Conservation (phyloP, 768 basidiomycete genomes). For the Lactarius quietus region DNA sequence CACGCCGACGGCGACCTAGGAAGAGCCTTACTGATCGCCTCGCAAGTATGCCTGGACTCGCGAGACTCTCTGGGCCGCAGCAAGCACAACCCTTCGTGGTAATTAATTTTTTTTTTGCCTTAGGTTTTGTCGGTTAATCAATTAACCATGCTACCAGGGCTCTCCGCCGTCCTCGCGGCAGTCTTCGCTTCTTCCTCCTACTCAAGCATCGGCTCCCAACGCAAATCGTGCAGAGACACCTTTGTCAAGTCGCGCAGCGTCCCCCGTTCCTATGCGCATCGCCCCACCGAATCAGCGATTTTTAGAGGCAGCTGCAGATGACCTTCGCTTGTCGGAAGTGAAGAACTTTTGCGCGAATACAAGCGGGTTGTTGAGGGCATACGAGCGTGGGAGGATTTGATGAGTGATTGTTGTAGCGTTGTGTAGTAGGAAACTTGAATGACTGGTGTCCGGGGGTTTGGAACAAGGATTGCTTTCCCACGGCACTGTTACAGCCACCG, state of each 20-base stretch:
- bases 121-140: slow-evolving; percentile 5
- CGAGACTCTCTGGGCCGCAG: slow-evolving; percentile 37
- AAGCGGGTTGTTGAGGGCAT: slow-evolving; percentile 70
- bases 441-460: slow-evolving; percentile 3
- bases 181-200: slow-evolving; percentile 38
- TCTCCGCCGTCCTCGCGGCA: slow-evolving; percentile 41
- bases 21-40: slow-evolving; percentile 81
- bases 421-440: not conserved
- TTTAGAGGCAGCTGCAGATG: slow-evolving; percentile 66
- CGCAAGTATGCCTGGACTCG: slow-evolving; percentile 65
- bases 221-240: slow-evolving; percentile 39
- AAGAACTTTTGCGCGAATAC: slow-evolving; percentile 78
- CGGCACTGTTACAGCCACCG: slow-evolving; percentile 12
- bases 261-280: slow-evolving; percentile 42
- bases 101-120: slow-evolving; percentile 20
- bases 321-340: slow-evolving; percentile 79
- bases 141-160: slow-evolving; percentile 23
- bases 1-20: slow-evolving; percentile 36
- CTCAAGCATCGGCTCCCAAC: slow-evolving; percentile 27
- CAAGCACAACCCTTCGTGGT: slow-evolving; percentile 11
- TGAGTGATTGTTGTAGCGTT: slow-evolving; percentile 13
- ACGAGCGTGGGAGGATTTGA: slow-evolving; percentile 47
- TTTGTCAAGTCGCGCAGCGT: slow-evolving; percentile 38
- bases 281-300: slow-evolving; percentile 68
- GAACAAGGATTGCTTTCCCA: slow-evolving; percentile 9